A percentile compares a stretch with the other conserved stretches of the same genome.
Conservation (phyloP, 2,329 filamentous ascomycete species). For the Parafenestella ontariensis region DNA sequence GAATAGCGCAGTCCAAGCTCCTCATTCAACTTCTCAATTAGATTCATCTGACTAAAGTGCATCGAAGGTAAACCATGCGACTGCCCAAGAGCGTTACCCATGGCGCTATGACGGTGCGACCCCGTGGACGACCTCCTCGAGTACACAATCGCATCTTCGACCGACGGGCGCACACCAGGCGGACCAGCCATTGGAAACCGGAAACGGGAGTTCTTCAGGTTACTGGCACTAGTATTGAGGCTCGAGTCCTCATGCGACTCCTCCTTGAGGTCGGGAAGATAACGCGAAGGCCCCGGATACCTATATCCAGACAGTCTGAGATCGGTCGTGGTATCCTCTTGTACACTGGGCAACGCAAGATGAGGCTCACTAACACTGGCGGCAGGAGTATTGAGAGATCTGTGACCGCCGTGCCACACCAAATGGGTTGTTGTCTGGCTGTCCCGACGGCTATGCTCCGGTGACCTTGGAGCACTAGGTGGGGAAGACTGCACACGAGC, state of each 20-base stretch:
- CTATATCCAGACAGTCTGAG: constrained; percentile 39
- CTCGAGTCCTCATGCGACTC: constrained; percentile 58
- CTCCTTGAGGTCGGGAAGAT: constrained; percentile 57
- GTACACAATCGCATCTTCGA: constrained; percentile 29
- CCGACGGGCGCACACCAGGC: constrained; percentile 25
- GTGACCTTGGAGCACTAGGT: constrained; percentile 9
- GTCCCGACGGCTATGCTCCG: constrained; percentile 29
- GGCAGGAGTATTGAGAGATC: constrained; percentile 12
- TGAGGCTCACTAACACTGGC: constrained; percentile 14
- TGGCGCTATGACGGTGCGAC: constrained; percentile 27
- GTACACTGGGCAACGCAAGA: constrained; percentile 14
- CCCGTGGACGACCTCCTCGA: constrained; percentile 28
- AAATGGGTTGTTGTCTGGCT: constrained; percentile 47
- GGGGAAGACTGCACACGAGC: constrained; percentile 23
- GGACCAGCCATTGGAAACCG: constrained; percentile 29
- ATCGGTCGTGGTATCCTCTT: constrained; percentile 44
- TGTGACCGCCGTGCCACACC: constrained; percentile 35
- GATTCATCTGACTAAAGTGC: constrained; percentile 56
- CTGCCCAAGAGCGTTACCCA: constrained; percentile 30
- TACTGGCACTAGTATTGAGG: constrained; percentile 46
- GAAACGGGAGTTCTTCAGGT: constrained; percentile 39
- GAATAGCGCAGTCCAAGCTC: constrained; percentile 50
- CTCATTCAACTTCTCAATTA: constrained; percentile 55
- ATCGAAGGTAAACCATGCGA: constrained; percentile 55
- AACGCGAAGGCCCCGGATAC: constrained; percentile 38